Percentiles rank a stretch among this genome's conserved stretches.
Conservation (phyloP, 352 stramenopile species). For the Sclerospora graminicola region DNA sequence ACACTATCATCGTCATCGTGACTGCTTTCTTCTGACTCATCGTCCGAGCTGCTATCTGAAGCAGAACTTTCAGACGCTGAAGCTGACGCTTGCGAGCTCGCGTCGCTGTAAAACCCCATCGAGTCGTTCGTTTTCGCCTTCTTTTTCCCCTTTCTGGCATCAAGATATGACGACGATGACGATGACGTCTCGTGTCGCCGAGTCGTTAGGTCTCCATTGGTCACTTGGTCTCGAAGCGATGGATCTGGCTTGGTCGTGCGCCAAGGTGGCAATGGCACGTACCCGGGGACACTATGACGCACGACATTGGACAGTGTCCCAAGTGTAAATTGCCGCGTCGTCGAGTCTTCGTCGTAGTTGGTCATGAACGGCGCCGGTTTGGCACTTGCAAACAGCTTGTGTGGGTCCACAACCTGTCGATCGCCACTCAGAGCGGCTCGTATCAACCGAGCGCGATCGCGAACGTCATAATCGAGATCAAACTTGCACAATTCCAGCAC, state of each 20-base stretch:
- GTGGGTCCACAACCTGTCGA: conserved; percentile 41
- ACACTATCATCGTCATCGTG: too few relatives aligned
- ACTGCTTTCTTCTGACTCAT: conserved; percentile 21
- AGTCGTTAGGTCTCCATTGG: too few relatives aligned
- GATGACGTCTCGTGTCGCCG: conserved; percentile 9
- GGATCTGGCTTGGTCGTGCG: conserved; percentile 50
- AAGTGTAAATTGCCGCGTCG: conserved; percentile 62
- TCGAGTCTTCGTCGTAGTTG: conserved; percentile 57
- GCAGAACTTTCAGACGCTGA: conserved; percentile 27
- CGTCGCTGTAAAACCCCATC: conserved; percentile 67
- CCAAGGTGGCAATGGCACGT: conserved; percentile 68
- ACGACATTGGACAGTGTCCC: conserved; percentile 84
- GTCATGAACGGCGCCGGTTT: conserved; percentile 73
- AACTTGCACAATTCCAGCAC: conserved; percentile 90
- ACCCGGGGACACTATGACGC: conserved; percentile 77
- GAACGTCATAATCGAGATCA: conserved; percentile 89
- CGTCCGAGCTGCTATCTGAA: conserved; percentile 30
- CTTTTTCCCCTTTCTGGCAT: conserved; percentile 21
- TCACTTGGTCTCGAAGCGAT: conserved; percentile 67
- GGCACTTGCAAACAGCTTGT: conserved; percentile 71
- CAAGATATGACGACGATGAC: conserved; percentile 7
- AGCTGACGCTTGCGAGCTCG: conserved; percentile 33
- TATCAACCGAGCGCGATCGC: conserved; percentile 86
- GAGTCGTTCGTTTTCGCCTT: conserved; percentile 21
- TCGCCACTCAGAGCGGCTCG: conserved; percentile 54